Base-by-base conservation (phyloP, 371 early-diverging fungal species). In the Rhizopus delemar region DNA sequence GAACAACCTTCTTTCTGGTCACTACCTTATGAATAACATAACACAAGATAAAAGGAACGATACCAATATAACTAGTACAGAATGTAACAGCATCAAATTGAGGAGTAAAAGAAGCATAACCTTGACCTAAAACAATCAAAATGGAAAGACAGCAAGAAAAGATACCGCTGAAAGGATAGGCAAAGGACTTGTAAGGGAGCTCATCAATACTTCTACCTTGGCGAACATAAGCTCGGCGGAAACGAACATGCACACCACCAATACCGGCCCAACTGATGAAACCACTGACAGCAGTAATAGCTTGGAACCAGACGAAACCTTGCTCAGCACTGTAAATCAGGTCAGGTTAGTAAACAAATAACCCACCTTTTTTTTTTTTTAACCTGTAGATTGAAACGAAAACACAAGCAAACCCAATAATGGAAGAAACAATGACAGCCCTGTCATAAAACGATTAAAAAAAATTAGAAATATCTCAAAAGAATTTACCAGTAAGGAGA, bases 191-290 rank as follows among this genome's bases (percentile, higher is more conserved):
- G 68, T 90, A 95, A 1, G 93, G 93, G 38, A 95, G 72, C 16
- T 88, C 89, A 0, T 67, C 57, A 33, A 88, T 64, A 15, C 67
- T 65, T 49, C 81, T 80, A 8, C 90, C 91, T 66, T 95, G 95
- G 4, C 79, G 77, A 31, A 77, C 63, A 63, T 84, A 90, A 28
- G 92, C 93, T 13, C 73, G 77, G 31, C 94, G 91, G 87, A 94
- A 94, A 11, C 94, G 89, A 63, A 89, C 69, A 66, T 94, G 93
- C 22, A 85, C 82, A 59, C 83, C 66, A n/a, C 81, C 74, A 60
- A 95, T 93, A 54, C 84, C 83, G 46, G 83, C 52, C 94, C 95
- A 95, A 55, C 85, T 85, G 49, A 89, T 71, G 57, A 93, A 88
- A 50, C 92, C 90, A 28, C 89, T 80, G 12, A 89, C 78, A 4